Evolutionary conservation across 1,139 yeast species (phyloP), one percentile per base, ranked within the genome.

Genomic region (Geotrichum macrosporum): DNA sequence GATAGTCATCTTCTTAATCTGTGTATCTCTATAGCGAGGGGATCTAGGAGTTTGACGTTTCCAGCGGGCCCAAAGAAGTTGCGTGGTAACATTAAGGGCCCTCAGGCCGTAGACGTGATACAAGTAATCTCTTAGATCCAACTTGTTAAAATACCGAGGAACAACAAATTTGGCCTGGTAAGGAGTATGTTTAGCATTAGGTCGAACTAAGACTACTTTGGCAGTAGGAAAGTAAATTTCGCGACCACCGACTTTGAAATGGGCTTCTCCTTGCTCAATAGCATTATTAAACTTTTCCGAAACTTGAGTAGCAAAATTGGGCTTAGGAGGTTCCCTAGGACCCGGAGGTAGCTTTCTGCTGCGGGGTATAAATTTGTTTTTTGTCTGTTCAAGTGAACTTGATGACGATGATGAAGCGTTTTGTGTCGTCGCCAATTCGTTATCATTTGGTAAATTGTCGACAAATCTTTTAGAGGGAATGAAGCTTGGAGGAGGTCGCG

Each of bases 141-240:
- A 73, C 66, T 87, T 87, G 70, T 89, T 89, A 74, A 88, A 87
- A 51, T 85, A 78, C 62, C 86, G 80, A 20, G 97, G 96, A 27
- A 89, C 96, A 56, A 85, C 78, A 64, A 89, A 89, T 66, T 87
- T 88, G 43, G 96, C 96, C 66, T 88, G 96, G 68, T 82, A 87
- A 44, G 97, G 97, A 0, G 96, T 85, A 67, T 86, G 95, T 63
- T 86, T 86, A 19, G 97, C 96, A 61, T 84, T 84, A 40, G 96
- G 95, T 62, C 95, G 76, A 54, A 89, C 70, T 36, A 89, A 72
- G 46, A 84, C 77, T 35, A 89, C 72, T 55, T 94, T 74, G 2
- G 94, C 96, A 55, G 80, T 80, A 31, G 97, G 96, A 66, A 89
- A 83, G 64, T 78, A 87, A 13, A 84, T 71, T 55, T 81, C 71